These are phyloP conservation scores for Cryphonectria naterciae DNA, from an alignment of 2,329 filamentous ascomycete species.

Conservation along the genomic window DNA sequence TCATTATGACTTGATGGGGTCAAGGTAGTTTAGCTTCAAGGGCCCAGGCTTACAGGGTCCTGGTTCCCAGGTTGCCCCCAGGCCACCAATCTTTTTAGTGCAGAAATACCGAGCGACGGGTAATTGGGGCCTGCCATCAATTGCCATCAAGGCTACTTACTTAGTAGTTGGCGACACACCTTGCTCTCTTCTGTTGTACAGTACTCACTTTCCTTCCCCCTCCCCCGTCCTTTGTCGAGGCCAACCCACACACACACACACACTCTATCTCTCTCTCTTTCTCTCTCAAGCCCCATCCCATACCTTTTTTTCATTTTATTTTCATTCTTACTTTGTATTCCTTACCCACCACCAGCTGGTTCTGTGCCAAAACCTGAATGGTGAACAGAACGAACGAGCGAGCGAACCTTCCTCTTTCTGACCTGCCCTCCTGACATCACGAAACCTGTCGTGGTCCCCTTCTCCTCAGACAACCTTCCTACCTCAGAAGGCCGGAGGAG, in stretches of 20 bases:
- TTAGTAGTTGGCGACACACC: too few species aligned
- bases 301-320: too few species aligned
- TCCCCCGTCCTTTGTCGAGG: background rate
- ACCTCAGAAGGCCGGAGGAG: constrained; percentile 6
- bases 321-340: background rate
- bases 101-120: background rate
- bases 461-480: constrained; percentile 3
- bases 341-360: background rate
- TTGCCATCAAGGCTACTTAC: background rate
- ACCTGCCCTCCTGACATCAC: constrained; percentile 3
- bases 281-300: too few species aligned
- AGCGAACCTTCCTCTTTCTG: constrained; percentile 14
- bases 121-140: background rate
- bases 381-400: background rate
- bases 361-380: background rate
- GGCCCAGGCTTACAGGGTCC: background rate
- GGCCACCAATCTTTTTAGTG: too few species aligned
- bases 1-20: background rate
- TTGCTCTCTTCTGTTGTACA: background rate
- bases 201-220: background rate
- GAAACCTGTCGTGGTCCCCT: background rate
- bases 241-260: too few species aligned
- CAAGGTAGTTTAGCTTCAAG: too few species aligned
- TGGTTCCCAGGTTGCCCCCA: background rate
- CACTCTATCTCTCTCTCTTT: too few species aligned